phyloP scores from a whole-genome alignment of 768 basidiomycete species.

The Tylopilus plumbeoviolaceoides region DNA sequence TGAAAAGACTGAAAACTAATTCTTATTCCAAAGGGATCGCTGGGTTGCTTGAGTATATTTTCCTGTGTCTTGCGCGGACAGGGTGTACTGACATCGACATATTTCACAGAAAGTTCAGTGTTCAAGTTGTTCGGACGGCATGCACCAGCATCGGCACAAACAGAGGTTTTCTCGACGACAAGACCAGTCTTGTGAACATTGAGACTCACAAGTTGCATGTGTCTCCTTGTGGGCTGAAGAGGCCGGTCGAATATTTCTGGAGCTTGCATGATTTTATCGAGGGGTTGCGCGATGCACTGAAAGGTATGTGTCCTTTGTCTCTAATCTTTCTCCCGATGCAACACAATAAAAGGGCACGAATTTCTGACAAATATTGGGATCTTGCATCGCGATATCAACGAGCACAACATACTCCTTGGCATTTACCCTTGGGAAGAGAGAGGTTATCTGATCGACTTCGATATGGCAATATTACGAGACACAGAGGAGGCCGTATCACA shows the following conservation, averaged over 20 bases:
- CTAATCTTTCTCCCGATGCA: no score
- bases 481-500: neutral
- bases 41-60: neutral
- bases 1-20: neutral
- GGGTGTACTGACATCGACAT: neutral
- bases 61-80: neutral
- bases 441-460: slow-evolving; percentile 33
- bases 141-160: neutral
- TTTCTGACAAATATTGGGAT: neutral
- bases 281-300: neutral
- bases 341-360: neutral
- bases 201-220: neutral
- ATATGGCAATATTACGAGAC: slow-evolving; percentile 12
- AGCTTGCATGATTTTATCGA: neutral
- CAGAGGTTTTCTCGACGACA: neutral
- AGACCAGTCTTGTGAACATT: neutral
- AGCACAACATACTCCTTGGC: neutral
- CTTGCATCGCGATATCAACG: neutral
- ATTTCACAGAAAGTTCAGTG: neutral
- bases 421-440: neutral
- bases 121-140: neutral
- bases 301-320: neutral
- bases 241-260: neutral
- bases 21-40: slow-evolving; percentile 1
- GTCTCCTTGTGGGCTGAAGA: neutral